phyloP scores from a whole-genome alignment of 2,329 filamentous ascomycete genomes.

The Macrophomina phaseolina region DNA sequence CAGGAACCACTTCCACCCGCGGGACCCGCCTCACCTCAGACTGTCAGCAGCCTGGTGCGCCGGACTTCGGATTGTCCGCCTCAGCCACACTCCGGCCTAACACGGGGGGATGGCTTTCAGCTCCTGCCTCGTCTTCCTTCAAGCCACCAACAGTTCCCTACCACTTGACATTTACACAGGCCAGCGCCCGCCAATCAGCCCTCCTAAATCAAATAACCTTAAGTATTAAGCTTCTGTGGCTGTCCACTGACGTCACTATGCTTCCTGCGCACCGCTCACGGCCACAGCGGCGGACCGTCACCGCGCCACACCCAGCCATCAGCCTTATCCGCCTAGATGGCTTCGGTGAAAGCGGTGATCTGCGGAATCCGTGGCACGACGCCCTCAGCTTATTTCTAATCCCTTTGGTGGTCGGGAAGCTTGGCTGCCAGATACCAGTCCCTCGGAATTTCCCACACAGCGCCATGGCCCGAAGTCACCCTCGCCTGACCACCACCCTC shows the following conservation, averaged over 20 bases:
- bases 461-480: too few species aligned
- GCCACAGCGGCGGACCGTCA: background rate
- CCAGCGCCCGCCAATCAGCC: background rate
- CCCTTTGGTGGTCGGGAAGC: too few species aligned
- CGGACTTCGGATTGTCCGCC: background rate
- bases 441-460: too few species aligned
- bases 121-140: background rate
- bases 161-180: too few species aligned
- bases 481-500: too few species aligned
- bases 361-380: background rate
- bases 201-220: background rate
- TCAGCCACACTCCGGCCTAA: conserved; percentile 15
- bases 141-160: conserved; percentile 7
- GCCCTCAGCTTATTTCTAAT: conserved; percentile 2
- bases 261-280: background rate
- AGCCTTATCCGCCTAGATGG: conserved; percentile 4
- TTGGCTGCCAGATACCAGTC: too few species aligned
- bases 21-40: conserved; percentile 17
- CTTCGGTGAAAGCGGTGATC: background rate
- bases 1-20: background rate
- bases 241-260: background rate
- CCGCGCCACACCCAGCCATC: background rate
- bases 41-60: conserved; percentile 10
- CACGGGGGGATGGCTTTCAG: background rate
- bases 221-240: conserved; percentile 12